Evolutionary conservation across 352 stramenopile genomes (phyloP), one percentile per base, ranked within the genome.

Genomic region (Phytophthora lateralis): DNA sequence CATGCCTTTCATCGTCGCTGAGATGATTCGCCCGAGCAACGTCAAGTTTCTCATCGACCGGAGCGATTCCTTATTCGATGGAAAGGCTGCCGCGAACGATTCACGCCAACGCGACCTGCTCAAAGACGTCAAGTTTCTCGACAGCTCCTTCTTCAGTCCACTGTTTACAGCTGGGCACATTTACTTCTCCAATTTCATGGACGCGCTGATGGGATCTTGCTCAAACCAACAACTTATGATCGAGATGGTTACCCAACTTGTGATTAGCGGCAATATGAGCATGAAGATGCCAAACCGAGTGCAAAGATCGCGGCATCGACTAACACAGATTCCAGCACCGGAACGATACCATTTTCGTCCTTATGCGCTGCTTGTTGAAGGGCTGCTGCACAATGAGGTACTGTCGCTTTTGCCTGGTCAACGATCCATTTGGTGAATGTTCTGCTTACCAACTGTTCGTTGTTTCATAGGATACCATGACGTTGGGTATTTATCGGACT

Each of bases 21-120:
- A 90, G 46, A 90, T 89, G 81, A 89, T 89, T 58, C 69, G 78
- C 6, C 81, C 78, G 0, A 90, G 78, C 39, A 90, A 90, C 34
- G 75, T 85, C 20, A 90, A 90, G 57, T 90, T 90, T 34, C 73
- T 90, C 3, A 69, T 80, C 32, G 81, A 90, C 29, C 63, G 69
- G 14, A 85, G 69, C 20, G 69, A 69, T 5, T 78, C 69, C 0
- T 54, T 82, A 12, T 88, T 81, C 29, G 69, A 90, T 39, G 63
- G 72, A 30, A 73, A 75, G 5, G 45, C 58, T 0, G 26, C 56
- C 6, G 75, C 67, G 0, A 80, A 82, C 43, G 54, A 81, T 24
- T 10, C 70, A 2, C 78, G 73, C 1, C 49, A 66, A 15, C 66
- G 57, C n/a, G 77, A 86, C 30, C 54, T 86, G 18, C 62, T 87